Base-by-base conservation (phyloP, 2,329 filamentous ascomycete species). In the Diaporthe citri region DNA sequence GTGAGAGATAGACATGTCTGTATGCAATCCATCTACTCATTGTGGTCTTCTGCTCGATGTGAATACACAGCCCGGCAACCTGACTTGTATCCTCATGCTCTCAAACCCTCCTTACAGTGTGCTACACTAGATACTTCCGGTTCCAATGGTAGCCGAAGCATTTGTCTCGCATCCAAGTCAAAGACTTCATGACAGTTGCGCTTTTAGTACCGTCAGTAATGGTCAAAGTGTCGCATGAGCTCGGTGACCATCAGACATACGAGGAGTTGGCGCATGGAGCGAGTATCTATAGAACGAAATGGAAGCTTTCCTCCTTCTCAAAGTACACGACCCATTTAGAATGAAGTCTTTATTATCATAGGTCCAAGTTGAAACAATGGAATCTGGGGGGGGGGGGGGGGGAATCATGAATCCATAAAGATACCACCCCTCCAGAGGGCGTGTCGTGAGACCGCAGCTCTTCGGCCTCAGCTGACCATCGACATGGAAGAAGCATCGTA, bases 91-190 rank as follows among this genome's bases (percentile, higher is more conserved):
- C 15, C 13, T 28, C 17, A 5, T 6, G 51, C 51, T 28, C 5
- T 55, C 51, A 28, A 55, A 55, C 5, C 13, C 13, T 8, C 0
- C 0, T 6, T 3, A 2, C 6, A 8, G 25, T 28, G 6, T 28
- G 8, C 13, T 17, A 8, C 28, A 28, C 0, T 17, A 7, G 6
- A 15, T 31, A 17, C 0, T 4, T 25, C 4, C 0, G 15, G 13
- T 28, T 31, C 13, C 6, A 15, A 52, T 15, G 4, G 10, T 4
- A 28, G 5, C 51, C 9, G 12, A 13, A 28, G n/a, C 12, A 52
- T 52, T n/a, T 25, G 0, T 15, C 15, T 31, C 17, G 34, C 7
- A 56, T 22, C 3, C 1, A 56, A 22, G 3, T 9, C 1, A 36
- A 28, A 8, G 6, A 5, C 12, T 17, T 20, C 8, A 36, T 34